Conservation (phyloP, 1,284 basidiomycete genomes). For the Coriolopsis trogii region DNA sequence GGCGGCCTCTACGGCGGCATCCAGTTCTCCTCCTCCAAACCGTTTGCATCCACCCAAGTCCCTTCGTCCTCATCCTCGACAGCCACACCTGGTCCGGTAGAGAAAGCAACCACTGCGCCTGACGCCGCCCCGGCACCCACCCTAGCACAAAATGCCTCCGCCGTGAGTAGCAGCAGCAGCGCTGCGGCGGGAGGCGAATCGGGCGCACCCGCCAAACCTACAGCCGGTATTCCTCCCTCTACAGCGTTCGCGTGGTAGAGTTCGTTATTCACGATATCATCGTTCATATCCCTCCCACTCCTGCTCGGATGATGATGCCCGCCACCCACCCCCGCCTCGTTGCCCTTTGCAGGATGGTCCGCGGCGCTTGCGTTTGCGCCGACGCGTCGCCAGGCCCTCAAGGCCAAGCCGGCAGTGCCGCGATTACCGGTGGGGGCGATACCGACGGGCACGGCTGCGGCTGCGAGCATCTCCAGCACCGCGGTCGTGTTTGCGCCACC, state of each 20-base stretch:
- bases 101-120: slow-evolving; percentile 16
- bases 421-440: slow-evolving; percentile 66
- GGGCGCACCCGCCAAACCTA: slow-evolving; percentile 59
- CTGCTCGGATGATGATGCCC: slow-evolving; percentile 11
- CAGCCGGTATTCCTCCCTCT: slow-evolving; percentile 75
- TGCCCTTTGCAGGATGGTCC: slow-evolving; percentile 70
- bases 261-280: slow-evolving; percentile 41
- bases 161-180: slow-evolving; percentile 18
- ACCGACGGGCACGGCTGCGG: slow-evolving; percentile 27
- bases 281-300: slow-evolving; percentile 33
- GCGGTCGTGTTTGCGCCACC: slow-evolving; percentile 77
- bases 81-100: slow-evolving; percentile 6
- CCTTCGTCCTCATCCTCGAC: slow-evolving; percentile 14
- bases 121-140: slow-evolving; percentile 12
- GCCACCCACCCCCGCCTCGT: slow-evolving; percentile 4
- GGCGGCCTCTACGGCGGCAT: slow-evolving; percentile 83
- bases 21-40: slow-evolving; percentile 69
- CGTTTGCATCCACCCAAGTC: slow-evolving; percentile 44
- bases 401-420: slow-evolving; percentile 50
- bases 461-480: slow-evolving; percentile 58
- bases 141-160: slow-evolving; percentile 17
- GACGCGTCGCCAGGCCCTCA: slow-evolving; percentile 59
- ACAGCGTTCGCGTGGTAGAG: slow-evolving; percentile 38
- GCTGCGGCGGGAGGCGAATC: slow-evolving; percentile 32
- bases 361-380: slow-evolving; percentile 86